Conservation (phyloP, 202 grass and related monocot species). For the Alloteropsis angusta region DNA sequence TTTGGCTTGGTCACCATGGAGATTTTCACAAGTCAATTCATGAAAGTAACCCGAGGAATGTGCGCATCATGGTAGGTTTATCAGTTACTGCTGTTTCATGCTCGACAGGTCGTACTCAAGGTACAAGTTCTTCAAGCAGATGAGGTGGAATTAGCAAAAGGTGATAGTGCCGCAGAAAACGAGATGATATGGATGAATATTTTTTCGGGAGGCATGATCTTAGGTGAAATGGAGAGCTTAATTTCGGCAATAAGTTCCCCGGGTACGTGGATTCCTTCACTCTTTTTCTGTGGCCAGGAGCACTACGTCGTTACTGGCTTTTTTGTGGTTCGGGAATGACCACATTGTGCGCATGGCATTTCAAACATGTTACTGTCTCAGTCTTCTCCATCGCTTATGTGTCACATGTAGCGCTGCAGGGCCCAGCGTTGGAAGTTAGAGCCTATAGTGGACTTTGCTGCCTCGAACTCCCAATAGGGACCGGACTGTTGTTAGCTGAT, state of each 20-base stretch:
- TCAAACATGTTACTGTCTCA: not conserved
- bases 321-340: not conserved
- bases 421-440: not conserved
- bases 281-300: slow-evolving; percentile 3
- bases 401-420: not conserved
- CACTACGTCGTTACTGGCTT: not conserved
- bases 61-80: not conserved
- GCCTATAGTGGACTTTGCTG: not conserved
- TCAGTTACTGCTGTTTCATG: slow-evolving; percentile 1
- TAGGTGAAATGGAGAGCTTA: slow-evolving; percentile 16
- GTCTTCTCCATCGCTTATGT: not conserved
- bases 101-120: slow-evolving; percentile 13
- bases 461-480: not conserved
- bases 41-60: slow-evolving; percentile 17
- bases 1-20: not conserved
- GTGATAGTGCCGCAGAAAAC: not conserved
- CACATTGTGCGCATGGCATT: not conserved
- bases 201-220: not conserved
- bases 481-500: not conserved
- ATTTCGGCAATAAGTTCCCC: not conserved
- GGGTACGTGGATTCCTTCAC: not conserved
- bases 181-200: slow-evolving; percentile 26
- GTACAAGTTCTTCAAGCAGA: slow-evolving; percentile 23
- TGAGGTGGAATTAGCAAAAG: slow-evolving; percentile 21
- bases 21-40: not conserved